Evolutionary conservation across 2,329 filamentous ascomycete species (phyloP).

Genomic region (Keithomyces neogunnii): DNA sequence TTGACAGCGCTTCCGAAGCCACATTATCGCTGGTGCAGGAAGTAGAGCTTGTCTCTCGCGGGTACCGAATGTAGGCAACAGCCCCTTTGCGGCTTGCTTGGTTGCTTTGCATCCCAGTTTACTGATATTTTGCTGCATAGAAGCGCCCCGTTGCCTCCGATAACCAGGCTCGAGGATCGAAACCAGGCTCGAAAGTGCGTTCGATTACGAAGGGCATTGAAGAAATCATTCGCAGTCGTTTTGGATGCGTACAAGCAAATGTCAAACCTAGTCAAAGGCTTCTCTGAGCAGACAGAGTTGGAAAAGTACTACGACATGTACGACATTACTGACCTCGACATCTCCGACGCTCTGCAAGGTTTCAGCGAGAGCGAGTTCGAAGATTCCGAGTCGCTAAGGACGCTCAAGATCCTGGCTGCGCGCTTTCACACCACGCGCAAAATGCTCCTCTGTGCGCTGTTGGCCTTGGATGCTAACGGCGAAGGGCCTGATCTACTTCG

Average conservation of each 20-base stretch:
- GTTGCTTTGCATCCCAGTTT: background rate
- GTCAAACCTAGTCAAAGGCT: slow-evolving; percentile 57
- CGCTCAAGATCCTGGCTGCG: slow-evolving; percentile 72
- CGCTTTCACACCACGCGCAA: slow-evolving; percentile 75
- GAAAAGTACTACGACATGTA: slow-evolving; percentile 92
- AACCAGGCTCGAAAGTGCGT: slow-evolving; percentile 71
- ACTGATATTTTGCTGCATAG: slow-evolving; percentile 31
- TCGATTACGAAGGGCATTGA: slow-evolving; percentile 69
- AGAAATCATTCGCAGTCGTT: slow-evolving; percentile 58
- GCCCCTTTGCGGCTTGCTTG: background rate
- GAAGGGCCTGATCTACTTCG: slow-evolving; percentile 67
- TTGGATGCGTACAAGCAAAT: slow-evolving; percentile 66
- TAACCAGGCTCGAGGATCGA: slow-evolving; percentile 80
- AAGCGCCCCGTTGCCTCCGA: slow-evolving; percentile 83
- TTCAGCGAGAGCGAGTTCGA: slow-evolving; percentile 63
- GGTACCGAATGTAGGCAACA: slow-evolving; percentile 68
- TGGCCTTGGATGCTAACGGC: slow-evolving; percentile 78
- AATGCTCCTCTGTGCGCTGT: slow-evolving; percentile 77
- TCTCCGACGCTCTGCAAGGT: slow-evolving; percentile 58
- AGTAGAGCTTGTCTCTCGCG: slow-evolving; percentile 88
- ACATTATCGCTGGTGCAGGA: slow-evolving; percentile 81
- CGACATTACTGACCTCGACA: slow-evolving; percentile 66
- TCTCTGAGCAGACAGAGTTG: slow-evolving; percentile 72
- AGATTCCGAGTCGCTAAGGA: slow-evolving; percentile 68
- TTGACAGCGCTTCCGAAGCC: slow-evolving; percentile 69